A percentile compares a stretch with the other conserved stretches of the same genome.
phyloP scores from a whole-genome alignment of 805 yeast genomes.

The Priceomyces fermenticarens region DNA sequence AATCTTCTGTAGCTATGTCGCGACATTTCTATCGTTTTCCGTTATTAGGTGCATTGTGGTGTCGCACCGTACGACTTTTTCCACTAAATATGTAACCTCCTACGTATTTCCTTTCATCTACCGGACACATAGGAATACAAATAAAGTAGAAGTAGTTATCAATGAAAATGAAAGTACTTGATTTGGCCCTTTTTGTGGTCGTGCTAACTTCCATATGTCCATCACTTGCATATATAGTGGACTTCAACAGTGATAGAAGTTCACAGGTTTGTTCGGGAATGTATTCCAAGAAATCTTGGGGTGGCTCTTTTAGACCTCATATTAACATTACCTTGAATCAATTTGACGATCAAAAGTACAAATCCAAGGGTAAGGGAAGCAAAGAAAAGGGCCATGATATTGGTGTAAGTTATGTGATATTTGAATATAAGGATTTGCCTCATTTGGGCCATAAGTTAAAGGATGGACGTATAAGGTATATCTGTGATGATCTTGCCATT shows the following conservation, averaged over 20 bases:
- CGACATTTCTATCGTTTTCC: too few relatives aligned
- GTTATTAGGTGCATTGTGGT: too few relatives aligned
- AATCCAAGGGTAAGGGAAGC: conserved; percentile 14
- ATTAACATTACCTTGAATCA: conserved; percentile 28
- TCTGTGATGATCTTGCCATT: conserved; percentile 76
- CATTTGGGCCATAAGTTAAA: conserved; percentile 60
- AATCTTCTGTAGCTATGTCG: not conserved
- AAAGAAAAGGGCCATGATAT: conserved; percentile 24
- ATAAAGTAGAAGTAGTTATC: too few relatives aligned
- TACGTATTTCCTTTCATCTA: too few relatives aligned
- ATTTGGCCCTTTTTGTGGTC: not conserved
- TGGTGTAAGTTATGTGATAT: conserved; percentile 65
- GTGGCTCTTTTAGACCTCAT: conserved; percentile 59
- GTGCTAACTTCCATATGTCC: not conserved
- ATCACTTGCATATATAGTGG: conserved; percentile 1
- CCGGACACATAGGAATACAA: too few relatives aligned
- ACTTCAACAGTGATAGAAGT: conserved; percentile 42
- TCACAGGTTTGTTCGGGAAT: conserved; percentile 85
- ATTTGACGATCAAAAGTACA: conserved; percentile 26
- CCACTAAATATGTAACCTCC: too few relatives aligned
- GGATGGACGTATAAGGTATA: conserved; percentile 35
- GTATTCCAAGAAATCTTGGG: conserved; percentile 84
- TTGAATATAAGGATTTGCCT: conserved; percentile 77
- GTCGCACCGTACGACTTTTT: too few relatives aligned
- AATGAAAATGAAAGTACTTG: too few relatives aligned